phyloP scores from a whole-genome alignment of 305 asterid genomes.

The Fraxinus angustifolia region DNA sequence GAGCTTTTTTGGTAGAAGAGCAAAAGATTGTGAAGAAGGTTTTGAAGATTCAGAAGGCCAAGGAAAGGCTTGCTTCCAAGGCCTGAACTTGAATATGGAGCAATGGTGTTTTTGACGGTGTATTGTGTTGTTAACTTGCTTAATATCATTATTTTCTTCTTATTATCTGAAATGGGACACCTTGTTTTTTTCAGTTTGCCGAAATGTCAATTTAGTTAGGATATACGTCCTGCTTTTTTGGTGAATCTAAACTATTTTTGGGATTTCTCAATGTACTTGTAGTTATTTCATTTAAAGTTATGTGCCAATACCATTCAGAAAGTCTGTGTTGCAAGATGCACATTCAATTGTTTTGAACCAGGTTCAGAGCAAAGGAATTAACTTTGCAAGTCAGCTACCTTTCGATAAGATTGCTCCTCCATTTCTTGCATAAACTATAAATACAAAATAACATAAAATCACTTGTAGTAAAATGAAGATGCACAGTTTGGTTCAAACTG shows the following conservation, averaged over 20 bases:
- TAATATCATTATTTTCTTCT: slow-evolving; percentile 17
- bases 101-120: slow-evolving; percentile 25
- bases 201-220: slow-evolving; percentile 15
- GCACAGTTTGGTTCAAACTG: too few species aligned
- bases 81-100: slow-evolving; percentile 17
- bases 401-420: too few species aligned
- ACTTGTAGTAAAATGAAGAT: too few species aligned
- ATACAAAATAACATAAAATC: too few species aligned
- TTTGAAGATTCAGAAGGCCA: slow-evolving; percentile 44
- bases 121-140: slow-evolving; percentile 18
- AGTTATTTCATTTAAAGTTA: too few species aligned
- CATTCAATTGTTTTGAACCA: background rate
- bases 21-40: slow-evolving; percentile 55
- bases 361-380: background rate
- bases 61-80: slow-evolving; percentile 50
- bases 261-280: background rate
- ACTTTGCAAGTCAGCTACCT: too few species aligned
- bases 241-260: background rate
- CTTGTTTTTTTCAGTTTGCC: slow-evolving; percentile 5
- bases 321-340: background rate
- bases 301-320: background rate
- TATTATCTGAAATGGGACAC: slow-evolving; percentile 14
- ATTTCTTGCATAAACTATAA: too few species aligned
- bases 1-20: slow-evolving; percentile 53
- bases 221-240: background rate